Conservation (phyloP, 2,329 filamentous ascomycete species). For the Clonostachys sp. region DNA sequence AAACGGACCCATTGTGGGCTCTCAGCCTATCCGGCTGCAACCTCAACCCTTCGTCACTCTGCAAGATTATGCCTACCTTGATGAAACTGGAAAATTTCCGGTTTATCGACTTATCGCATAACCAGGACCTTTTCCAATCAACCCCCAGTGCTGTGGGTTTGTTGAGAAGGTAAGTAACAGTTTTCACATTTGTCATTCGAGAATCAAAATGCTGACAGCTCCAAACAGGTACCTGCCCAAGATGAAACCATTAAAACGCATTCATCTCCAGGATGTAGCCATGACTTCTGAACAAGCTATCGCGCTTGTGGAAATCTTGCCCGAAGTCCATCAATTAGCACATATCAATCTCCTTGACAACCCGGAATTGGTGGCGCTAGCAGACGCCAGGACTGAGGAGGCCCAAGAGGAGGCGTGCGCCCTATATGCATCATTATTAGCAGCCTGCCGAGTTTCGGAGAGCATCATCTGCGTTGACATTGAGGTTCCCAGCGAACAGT, state of each 20-base stretch:
- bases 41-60: slow-evolving; percentile 67
- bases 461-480: slow-evolving; percentile 88
- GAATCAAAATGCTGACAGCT: background rate
- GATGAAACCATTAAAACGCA: slow-evolving; percentile 70
- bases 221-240: slow-evolving; percentile 66
- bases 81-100: slow-evolving; percentile 67
- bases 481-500: slow-evolving; percentile 75
- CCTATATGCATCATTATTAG: slow-evolving; percentile 85
- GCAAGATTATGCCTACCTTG: slow-evolving; percentile 70
- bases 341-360: slow-evolving; percentile 89
- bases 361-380: slow-evolving; percentile 62
- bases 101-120: slow-evolving; percentile 91
- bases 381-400: slow-evolving; percentile 71
- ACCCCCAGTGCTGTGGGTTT: slow-evolving; percentile 70
- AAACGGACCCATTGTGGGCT: slow-evolving; percentile 64
- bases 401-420: slow-evolving; percentile 91
- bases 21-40: slow-evolving; percentile 85
- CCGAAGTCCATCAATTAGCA: slow-evolving; percentile 75
- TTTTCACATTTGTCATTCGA: background rate
- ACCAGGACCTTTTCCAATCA: slow-evolving; percentile 71
- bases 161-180: slow-evolving; percentile 62
- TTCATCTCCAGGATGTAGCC: slow-evolving; percentile 81
- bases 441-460: slow-evolving; percentile 77
- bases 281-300: slow-evolving; percentile 87
- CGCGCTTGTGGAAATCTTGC: slow-evolving; percentile 82